Percentiles rank a stretch among this genome's conserved stretches.
phyloP scores from a whole-genome alignment of 352 stramenopile species.

The Discostella stelligera region DNA sequence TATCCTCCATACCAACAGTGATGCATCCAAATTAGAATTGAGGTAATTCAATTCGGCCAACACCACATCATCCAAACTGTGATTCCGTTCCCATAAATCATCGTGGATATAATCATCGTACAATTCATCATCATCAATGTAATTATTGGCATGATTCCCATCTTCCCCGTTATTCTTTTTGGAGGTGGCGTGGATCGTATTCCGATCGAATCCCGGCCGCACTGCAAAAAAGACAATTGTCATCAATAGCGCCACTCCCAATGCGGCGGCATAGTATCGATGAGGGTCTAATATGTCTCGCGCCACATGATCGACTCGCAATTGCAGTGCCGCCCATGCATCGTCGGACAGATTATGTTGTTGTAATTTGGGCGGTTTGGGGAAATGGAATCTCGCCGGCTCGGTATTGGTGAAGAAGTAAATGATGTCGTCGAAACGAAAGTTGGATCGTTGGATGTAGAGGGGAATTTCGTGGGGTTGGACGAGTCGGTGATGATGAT shows the following conservation, averaged over 20 bases:
- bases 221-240: conserved; percentile 42
- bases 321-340: conserved; percentile 46
- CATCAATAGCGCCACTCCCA: conserved; percentile 27
- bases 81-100: conserved; percentile 37
- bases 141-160: background rate
- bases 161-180: background rate
- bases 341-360: conserved; percentile 33
- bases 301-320: conserved; percentile 52
- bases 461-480: conserved; percentile 39
- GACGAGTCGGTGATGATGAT: background rate
- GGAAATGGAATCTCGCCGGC: conserved; percentile 33
- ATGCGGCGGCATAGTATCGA: conserved; percentile 33
- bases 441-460: conserved; percentile 36
- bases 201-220: conserved; percentile 33
- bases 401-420: conserved; percentile 37
- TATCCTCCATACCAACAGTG: conserved; percentile 34
- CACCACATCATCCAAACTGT: conserved; percentile 48
- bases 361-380: conserved; percentile 28
- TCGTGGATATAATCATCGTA: conserved; percentile 55
- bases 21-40: conserved; percentile 31
- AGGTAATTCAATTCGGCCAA: conserved; percentile 49
- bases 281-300: conserved; percentile 57
- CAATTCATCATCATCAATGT: conserved; percentile 27
- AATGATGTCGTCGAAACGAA: conserved; percentile 31
- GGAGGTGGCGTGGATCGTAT: conserved; percentile 22